Conservation (phyloP, 306 rosid species). For the Prunus mira region DNA sequence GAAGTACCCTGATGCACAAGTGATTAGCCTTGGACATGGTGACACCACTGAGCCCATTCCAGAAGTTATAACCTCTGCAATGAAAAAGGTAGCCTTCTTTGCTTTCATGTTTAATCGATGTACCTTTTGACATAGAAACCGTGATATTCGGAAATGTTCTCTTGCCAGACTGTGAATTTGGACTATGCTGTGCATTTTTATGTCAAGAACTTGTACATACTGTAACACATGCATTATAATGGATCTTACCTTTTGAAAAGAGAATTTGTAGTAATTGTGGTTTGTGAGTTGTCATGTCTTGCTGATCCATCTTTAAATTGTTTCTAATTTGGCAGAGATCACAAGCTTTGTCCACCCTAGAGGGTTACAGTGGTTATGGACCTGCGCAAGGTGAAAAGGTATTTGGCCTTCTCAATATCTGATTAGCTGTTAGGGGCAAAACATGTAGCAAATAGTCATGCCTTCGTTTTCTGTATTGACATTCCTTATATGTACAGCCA, state of each 20-base stretch:
- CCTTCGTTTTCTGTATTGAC: too few species aligned
- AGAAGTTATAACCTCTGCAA: constrained; percentile 82
- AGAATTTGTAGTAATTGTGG: neutral
- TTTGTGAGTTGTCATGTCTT: constrained; percentile 6
- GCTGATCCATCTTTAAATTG: constrained; percentile 9
- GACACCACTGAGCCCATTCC: constrained; percentile 99
- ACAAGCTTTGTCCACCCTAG: constrained; percentile 63
- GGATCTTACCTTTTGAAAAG: neutral
- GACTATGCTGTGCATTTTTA: neutral
- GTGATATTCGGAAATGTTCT: too few species aligned
- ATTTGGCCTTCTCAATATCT: constrained; percentile 11
- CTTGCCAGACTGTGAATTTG: too few species aligned
- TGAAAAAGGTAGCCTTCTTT: constrained; percentile 52
- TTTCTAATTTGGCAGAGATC: constrained; percentile 56
- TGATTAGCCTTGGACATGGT: constrained; percentile 95
- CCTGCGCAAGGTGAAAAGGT: constrained; percentile 98
- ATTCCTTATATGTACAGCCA: constrained; percentile 21
- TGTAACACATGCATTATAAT: neutral
- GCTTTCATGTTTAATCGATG: neutral
- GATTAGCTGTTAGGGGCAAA: too few species aligned
- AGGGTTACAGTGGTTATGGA: constrained; percentile 98
- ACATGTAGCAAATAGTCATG: too few species aligned
- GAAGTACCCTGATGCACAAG: constrained; percentile 92
- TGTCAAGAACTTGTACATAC: neutral
- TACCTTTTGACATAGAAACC: too few species aligned